Evolutionary conservation across 257 asterid genomes (phyloP).

Genomic region (Echites panduratus): DNA sequence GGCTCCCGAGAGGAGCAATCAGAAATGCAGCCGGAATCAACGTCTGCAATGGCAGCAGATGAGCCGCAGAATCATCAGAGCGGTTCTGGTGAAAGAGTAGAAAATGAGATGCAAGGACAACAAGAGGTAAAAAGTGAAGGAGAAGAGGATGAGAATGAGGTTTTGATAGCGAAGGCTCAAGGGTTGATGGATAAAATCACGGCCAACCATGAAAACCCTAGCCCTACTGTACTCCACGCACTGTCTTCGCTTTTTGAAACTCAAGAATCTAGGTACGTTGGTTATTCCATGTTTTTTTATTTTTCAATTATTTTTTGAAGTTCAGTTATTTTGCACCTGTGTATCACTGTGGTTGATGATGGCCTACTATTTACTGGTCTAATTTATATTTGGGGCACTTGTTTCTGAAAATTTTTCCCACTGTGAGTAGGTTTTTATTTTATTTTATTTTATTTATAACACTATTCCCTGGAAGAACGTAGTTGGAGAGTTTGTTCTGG

Average conservation of each 20-base stretch:
- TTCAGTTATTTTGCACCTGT: not conserved
- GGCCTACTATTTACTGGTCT: not conserved
- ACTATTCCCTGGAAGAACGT: not conserved
- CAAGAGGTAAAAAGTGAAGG: conserved; percentile 6
- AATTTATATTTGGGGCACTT: not conserved
- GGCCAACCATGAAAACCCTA: conserved; percentile 75
- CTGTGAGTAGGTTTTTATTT: not conserved
- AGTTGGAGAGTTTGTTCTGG: not conserved
- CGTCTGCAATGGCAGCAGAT: conserved; percentile 4
- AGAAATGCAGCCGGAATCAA: conserved; percentile 1
- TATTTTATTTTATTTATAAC: not conserved
- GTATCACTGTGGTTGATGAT: not conserved
- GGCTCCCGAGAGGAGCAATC: conserved; percentile 13
- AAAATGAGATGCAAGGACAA: not conserved
- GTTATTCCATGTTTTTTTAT: conserved; percentile 8
- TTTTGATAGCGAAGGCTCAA: conserved; percentile 60
- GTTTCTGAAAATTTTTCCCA: not conserved
- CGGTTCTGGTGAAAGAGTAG: conserved; percentile 3
- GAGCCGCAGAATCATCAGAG: not conserved
- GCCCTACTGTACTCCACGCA: conserved; percentile 69
- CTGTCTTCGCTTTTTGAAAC: conserved; percentile 76
- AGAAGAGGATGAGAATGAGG: conserved; percentile 54
- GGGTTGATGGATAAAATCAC: conserved; percentile 71
- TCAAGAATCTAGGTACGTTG: conserved; percentile 69
- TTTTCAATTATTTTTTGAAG: not conserved